phyloP scores from a whole-genome alignment of 2,329 filamentous ascomycete genomes.

The Ophiocordyceps camponoti-floridani region DNA sequence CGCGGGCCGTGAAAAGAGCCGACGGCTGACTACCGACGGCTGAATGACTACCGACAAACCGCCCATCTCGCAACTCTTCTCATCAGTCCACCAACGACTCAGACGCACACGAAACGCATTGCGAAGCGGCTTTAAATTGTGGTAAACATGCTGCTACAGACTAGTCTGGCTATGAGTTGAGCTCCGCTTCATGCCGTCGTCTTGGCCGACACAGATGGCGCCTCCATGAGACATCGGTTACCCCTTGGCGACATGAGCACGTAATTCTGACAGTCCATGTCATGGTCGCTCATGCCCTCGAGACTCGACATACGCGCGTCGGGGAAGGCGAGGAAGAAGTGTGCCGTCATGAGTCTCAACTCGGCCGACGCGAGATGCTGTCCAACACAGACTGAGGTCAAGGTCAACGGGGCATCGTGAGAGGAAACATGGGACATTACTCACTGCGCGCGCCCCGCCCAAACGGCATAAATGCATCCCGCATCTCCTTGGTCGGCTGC shows the following conservation, averaged over 20 bases:
- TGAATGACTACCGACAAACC: neutral
- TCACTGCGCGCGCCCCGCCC: slow-evolving; percentile 27
- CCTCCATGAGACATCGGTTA: slow-evolving; percentile 9
- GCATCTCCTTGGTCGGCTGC: slow-evolving; percentile 17
- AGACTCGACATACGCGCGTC: slow-evolving; percentile 10
- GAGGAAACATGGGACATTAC: neutral
- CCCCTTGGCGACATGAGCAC: slow-evolving; percentile 13
- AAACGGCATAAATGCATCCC: slow-evolving; percentile 30
- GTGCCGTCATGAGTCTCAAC: slow-evolving; percentile 27
- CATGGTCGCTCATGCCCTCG: slow-evolving; percentile 14
- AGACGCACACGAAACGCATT: neutral
- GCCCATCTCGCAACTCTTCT: too few relatives aligned
- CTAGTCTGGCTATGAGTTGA: neutral
- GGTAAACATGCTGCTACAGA: neutral
- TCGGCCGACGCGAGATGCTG: slow-evolving; percentile 38
- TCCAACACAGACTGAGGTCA: slow-evolving; percentile 26
- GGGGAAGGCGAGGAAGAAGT: slow-evolving; percentile 29
- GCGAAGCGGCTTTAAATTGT: neutral
- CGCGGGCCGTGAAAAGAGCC: neutral
- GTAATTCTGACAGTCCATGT: slow-evolving; percentile 13
- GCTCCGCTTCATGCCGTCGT: neutral
- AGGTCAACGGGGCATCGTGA: neutral
- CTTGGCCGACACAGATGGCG: neutral
- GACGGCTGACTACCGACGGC: neutral
- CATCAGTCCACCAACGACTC: neutral